Base-by-base conservation (phyloP, 2,329 filamentous ascomycete species). In the Fusarium newnesense region DNA sequence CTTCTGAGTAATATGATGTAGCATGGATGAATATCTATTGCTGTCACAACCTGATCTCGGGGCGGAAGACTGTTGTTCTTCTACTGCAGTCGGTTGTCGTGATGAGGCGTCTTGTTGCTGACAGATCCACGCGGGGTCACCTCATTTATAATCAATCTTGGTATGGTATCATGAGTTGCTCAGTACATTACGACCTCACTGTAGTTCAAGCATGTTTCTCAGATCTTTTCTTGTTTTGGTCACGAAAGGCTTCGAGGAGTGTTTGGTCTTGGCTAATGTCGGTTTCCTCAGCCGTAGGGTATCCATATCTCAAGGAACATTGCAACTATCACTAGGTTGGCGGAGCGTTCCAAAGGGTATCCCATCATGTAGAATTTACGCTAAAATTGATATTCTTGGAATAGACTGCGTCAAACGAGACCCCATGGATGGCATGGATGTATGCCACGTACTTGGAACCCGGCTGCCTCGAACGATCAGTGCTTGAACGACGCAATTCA, bases 201-300 rank as follows among this genome's bases (percentile, higher is more conserved):
- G 34, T 34, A 21, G 10, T 13, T 49, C 19, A n/a, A 28, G 8
- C 18, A 34, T 34, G 12, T 28, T 19, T 30, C 26, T 30, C 10
- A 16, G n/a, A 10, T 16, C 6, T 53, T 61, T 37, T 32, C 24
- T 26, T 34, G 30, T 21, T 42, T 40, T 40, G 36, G 42, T 16
- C 19, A 36, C 40, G 36, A 39, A 39, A 28, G 34, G 19, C 36
- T n/a, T 24, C 28, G 30, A 30, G 21, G 24, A 49, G 52, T 32
- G n/a, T 19, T 30, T 28, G 18, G 12, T 30, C 21, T 53, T 42
- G 28, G 42, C 44, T 43, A 12, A 10, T 16, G 37, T 70, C 56
- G 65, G 46, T 39, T 44, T 40, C 28, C n/a, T 16, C 9, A 61
- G 32, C 60, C 46, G 42, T 60, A 54, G 54, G 67, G 47, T 70